Base-by-base conservation (phyloP, 2,329 filamentous ascomycete species). In the Albophoma yamanashiensis region DNA sequence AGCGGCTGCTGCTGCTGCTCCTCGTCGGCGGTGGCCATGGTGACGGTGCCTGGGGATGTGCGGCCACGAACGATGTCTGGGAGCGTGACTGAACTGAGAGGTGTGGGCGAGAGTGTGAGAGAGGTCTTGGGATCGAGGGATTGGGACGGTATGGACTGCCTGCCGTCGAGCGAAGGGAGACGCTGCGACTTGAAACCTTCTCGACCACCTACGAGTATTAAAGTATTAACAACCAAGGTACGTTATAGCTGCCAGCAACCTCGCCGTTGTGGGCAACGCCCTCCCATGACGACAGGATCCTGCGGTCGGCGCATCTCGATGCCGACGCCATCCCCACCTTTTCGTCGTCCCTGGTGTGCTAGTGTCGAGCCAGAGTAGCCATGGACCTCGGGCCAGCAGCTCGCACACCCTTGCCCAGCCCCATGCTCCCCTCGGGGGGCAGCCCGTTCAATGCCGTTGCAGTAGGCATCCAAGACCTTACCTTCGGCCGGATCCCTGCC, bases 1-100 rank as follows among this genome's bases (percentile, higher is more conserved):
- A 76, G 69, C 58, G 70, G 43, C 47, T 57, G 27, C 45, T 53
- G 31, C 42, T 38, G 43, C 47, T 57, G 27, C 45, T 53, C 43
- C 42, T 38, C 27, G n/a, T 11, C 15, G n/a, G 43, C 9, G 43
- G 67, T 62, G 53, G 68, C 61, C 69, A 70, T 70, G 36, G 31
- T 64, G 58, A 36, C 25, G 14, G 14, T 15, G 25, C 5, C 14
- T 7, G 9, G 40, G 20, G 40, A 43, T 43, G 15, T 40, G 27
- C 12, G 15, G 39, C 39, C 17, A 9, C 15, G 39, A 6, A 6
- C 36, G 6, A 8, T 36, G 12, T 39, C 38, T 15, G 38, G 38
- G 17, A 12, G 38, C 15, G 40, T 42, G 15, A n/a, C n/a, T n/a
- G n/a, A n/a, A n/a, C n/a, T n/a, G n/a, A n/a, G n/a, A n/a, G 40